phyloP scores from a whole-genome alignment of 1,139 yeast species.

The Saccharomyces hybrid region DNA sequence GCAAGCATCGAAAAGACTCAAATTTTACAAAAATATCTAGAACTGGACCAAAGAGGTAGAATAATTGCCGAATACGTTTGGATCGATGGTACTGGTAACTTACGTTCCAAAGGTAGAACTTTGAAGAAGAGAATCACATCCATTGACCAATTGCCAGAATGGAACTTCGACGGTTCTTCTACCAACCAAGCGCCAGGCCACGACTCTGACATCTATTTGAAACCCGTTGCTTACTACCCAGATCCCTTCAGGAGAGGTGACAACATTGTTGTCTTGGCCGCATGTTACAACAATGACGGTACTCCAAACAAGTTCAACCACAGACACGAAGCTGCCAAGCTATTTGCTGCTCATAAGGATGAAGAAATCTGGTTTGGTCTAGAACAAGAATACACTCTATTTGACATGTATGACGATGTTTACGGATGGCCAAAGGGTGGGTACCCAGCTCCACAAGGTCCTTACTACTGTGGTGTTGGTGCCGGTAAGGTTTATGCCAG shows the following conservation, averaged over 20 bases:
- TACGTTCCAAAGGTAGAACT: conserved; percentile 93
- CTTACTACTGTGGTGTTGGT: conserved; percentile 99
- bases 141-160: conserved; percentile 87
- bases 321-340: conserved; percentile 94
- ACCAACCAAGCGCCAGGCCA: conserved; percentile 98
- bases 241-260: conserved; percentile 98
- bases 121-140: conserved; percentile 58
- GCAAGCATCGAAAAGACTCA: conserved; percentile 58
- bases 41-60: conserved; percentile 77
- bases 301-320: conserved; percentile 97
- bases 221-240: conserved; percentile 89
- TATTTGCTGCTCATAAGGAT: conserved; percentile 84
- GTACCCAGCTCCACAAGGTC: conserved; percentile 99
- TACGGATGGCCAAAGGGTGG: conserved; percentile 99
- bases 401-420: conserved; percentile 81
- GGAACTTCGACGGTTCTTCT: conserved; percentile 99
- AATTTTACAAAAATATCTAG: conserved; percentile 72
- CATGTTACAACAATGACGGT: conserved; percentile 98
- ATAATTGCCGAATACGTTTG: conserved; percentile 95
- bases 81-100: conserved; percentile 89
- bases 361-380: conserved; percentile 95
- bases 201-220: conserved; percentile 88
- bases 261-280: conserved; percentile 88
- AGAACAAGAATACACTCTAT: conserved; percentile 96
- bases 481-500: conserved; percentile 97